Evolutionary conservation across 768 basidiomycete genomes (phyloP), one percentile per base, ranked within the genome.

Genomic region (Amanita molliuscula): DNA sequence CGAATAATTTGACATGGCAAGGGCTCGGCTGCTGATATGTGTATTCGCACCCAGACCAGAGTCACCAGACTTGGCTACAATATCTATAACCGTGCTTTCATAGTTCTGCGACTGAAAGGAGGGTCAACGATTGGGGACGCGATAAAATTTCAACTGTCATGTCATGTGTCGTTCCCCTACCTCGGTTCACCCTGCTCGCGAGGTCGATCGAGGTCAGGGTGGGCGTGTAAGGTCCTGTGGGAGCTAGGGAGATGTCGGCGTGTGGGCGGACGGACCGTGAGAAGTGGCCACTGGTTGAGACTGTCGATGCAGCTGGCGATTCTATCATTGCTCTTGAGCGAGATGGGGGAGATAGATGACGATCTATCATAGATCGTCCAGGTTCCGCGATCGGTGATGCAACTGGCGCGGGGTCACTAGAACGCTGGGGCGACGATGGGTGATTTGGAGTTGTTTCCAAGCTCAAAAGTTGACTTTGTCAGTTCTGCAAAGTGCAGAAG

Each of bases 311-410:
- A 38, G 59, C 23, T 3, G 62, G 37, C 20, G 58, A 33, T 60
- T 88, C 81, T 53, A 74, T 66, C 86, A 93, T 88, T 3, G 88
- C 75, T 82, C 62, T 94, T 94, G 57, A 92, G 68, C 7, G 93
- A 75, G 59, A 92, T 69, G n/a, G 8, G 90, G 91, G 28, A 94
- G 81, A 63, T 85, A 87, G 0, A 88, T 91, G n/a, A n/a, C 26
- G 93, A 65, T 31, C 76, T 77, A 23, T n/a, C n/a, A 75, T 67
- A 65, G 77, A 89, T 35, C 78, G 77, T 18, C 70, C 76, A 1
- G 71, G 65, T 8, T 72, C 68, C 0, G 78, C 74, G n/a, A 81
- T 65, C 3, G 64, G 50, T 3, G 75, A 66, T 0, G 67, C 68
- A 0, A 62, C 44, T 0, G 77, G 75, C 3, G 66, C 64, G 7